These are phyloP conservation scores for Actinomortierella ambigua DNA, from an alignment of 371 early-diverging fungal genomes.

Conservation along the genomic window DNA sequence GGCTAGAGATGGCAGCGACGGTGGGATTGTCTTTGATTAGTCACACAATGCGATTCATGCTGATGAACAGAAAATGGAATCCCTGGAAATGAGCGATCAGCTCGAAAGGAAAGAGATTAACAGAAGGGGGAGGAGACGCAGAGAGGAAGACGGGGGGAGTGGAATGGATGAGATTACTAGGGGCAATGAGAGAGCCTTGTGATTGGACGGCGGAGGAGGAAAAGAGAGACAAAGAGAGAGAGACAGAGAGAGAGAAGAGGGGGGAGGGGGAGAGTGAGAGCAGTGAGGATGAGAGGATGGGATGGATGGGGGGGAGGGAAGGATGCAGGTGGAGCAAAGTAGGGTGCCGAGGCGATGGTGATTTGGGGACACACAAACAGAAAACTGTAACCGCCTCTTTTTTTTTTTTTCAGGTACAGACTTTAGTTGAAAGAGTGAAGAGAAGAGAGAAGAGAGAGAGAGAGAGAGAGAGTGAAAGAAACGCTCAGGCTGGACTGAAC, in stretches of 20 bases:
- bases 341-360: slow-evolving; percentile 1
- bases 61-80: too few relatives aligned
- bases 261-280: neutral
- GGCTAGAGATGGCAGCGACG: too few relatives aligned
- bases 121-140: neutral
- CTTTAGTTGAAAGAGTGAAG: slow-evolving; percentile 1
- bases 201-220: too few relatives aligned
- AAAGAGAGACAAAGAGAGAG: neutral
- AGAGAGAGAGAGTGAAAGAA: neutral
- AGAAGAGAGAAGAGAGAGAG: neutral
- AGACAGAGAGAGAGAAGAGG: neutral
- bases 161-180: neutral
- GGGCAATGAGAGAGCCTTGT: neutral
- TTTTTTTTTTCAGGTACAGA: slow-evolving; percentile 1
- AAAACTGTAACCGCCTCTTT: neutral
- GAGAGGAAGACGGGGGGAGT: neutral
- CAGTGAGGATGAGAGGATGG: neutral
- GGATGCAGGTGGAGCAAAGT: slow-evolving; percentile 4
- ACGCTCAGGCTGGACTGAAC: neutral
- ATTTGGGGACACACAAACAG: neutral
- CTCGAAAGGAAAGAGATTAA: too few relatives aligned
- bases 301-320: neutral
- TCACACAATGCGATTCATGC: too few relatives aligned
- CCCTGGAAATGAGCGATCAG: too few relatives aligned
- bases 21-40: too few relatives aligned